Evolutionary conservation across 164 flowering plant species (phyloP).

Genomic region (Nymphaea colorata): DNA sequence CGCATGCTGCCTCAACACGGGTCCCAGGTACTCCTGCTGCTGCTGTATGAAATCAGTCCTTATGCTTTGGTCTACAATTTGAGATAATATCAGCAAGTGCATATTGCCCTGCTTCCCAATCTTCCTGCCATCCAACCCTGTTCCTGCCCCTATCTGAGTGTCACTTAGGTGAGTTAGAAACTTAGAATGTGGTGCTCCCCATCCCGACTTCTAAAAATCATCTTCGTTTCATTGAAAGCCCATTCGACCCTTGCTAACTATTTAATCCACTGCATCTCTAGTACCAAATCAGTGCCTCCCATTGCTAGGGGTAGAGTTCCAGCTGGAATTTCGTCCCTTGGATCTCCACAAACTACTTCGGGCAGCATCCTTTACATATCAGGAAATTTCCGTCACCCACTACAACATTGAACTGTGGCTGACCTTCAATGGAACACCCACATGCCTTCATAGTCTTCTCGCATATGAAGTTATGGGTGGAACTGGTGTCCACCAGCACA

Average conservation of each 20-base stretch:
- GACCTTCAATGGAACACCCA: no score
- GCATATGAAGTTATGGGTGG: no score
- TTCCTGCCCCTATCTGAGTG: not conserved
- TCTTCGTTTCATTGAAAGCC: not conserved
- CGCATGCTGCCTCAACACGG: not conserved
- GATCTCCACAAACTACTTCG: no score
- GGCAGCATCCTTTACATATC: no score
- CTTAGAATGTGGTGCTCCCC: not conserved
- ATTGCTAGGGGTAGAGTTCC: not conserved
- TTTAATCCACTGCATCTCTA: not conserved
- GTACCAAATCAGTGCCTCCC: not conserved
- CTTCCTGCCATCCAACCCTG: not conserved
- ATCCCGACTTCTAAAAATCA: not conserved
- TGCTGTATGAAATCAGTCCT: not conserved
- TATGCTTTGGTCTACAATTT: not conserved
- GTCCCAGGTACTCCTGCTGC: not conserved
- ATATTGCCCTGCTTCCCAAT: no score
- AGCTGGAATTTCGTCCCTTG: no score
- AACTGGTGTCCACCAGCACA: no score
- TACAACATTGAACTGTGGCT: no score
- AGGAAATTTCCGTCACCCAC: no score
- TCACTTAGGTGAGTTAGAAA: not conserved
- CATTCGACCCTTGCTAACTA: not conserved
- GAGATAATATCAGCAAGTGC: no score
- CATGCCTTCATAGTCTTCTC: no score